Conservation (phyloP, 495 filamentous ascomycete genomes). For the Lasiosphaeria hispida region DNA sequence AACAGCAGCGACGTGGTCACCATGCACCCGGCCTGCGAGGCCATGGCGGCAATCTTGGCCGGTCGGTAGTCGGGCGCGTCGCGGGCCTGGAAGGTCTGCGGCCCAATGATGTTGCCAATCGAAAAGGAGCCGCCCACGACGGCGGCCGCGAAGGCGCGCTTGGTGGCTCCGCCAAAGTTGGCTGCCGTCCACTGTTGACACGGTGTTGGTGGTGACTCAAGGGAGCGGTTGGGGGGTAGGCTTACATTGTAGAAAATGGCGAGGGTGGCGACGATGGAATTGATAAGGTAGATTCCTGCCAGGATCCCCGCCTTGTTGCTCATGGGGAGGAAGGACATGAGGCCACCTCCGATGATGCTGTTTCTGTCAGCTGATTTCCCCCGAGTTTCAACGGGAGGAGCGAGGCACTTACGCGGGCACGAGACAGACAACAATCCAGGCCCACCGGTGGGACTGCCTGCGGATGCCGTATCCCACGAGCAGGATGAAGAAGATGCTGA, state of each 20-base stretch:
- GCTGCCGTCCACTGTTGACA: constrained; percentile 31
- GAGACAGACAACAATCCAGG: constrained; percentile 34
- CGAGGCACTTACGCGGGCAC: constrained; percentile 31
- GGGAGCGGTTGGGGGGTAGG: neutral
- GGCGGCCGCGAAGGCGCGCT: constrained; percentile 45
- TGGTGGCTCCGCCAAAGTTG: constrained; percentile 39
- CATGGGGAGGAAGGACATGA: constrained; percentile 57
- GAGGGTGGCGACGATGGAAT: constrained; percentile 54
- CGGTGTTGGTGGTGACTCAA: neutral
- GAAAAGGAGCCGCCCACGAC: constrained; percentile 59
- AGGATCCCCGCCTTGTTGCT: constrained; percentile 49
- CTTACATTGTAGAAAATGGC: constrained; percentile 42
- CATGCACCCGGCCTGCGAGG: constrained; percentile 34
- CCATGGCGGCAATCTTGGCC: constrained; percentile 59
- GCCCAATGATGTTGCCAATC: constrained; percentile 65
- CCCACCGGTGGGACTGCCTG: constrained; percentile 35
- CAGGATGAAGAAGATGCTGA: constrained; percentile 55
- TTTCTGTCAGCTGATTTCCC: neutral
- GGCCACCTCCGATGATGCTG: constrained; percentile 52
- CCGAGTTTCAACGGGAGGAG: neutral
- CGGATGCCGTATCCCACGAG: constrained; percentile 47
- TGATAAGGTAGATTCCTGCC: constrained; percentile 63
- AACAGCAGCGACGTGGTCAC: constrained; percentile 33
- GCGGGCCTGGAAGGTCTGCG: constrained; percentile 61
- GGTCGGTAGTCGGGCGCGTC: constrained; percentile 61